Evolutionary conservation across 2,329 filamentous ascomycete genomes (phyloP).

Genomic region (Talaromyces funiculosus): DNA sequence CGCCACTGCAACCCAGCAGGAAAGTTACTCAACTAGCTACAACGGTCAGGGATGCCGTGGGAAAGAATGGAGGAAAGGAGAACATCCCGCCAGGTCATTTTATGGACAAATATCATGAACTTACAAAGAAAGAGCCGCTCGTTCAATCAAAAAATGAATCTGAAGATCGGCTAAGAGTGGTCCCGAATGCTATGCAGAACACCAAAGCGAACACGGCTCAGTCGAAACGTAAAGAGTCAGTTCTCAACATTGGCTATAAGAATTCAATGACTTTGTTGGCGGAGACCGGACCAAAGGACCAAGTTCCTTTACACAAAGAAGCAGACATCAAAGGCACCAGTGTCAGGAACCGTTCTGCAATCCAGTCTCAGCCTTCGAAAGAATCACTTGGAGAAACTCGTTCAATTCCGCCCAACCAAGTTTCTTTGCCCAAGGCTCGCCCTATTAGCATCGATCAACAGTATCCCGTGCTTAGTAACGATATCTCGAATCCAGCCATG

Average conservation of each 20-base stretch:
- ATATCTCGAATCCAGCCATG: slow-evolving; percentile 51
- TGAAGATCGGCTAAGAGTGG: slow-evolving; percentile 20
- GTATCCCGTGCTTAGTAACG: slow-evolving; percentile 51
- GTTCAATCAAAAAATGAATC: background rate
- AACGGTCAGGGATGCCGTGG: slow-evolving; percentile 43
- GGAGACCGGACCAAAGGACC: background rate
- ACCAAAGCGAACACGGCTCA: background rate
- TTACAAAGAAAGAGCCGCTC: slow-evolving; percentile 11
- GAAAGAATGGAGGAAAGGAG: slow-evolving; percentile 56
- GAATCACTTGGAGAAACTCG: slow-evolving; percentile 11
- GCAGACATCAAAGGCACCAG: background rate
- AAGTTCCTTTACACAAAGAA: background rate
- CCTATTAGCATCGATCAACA: slow-evolving; percentile 24
- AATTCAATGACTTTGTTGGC: background rate
- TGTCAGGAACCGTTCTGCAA: background rate
- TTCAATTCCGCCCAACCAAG: slow-evolving; percentile 21
- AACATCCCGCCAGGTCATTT: slow-evolving; percentile 51
- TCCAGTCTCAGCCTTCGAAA: background rate
- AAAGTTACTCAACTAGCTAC: slow-evolving; percentile 38
- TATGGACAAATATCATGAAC: slow-evolving; percentile 17
- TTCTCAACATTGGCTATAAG: slow-evolving; percentile 1
- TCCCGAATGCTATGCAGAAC: slow-evolving; percentile 9
- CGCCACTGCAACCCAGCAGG: slow-evolving; percentile 44
- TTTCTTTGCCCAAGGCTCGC: slow-evolving; percentile 28
- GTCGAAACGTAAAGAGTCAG: background rate